Percentiles rank a stretch among this genome's conserved stretches.
These are phyloP conservation scores for Haplosporangium gracile DNA, from an alignment of 192 early-diverging fungal species.

Conservation along the genomic window DNA sequence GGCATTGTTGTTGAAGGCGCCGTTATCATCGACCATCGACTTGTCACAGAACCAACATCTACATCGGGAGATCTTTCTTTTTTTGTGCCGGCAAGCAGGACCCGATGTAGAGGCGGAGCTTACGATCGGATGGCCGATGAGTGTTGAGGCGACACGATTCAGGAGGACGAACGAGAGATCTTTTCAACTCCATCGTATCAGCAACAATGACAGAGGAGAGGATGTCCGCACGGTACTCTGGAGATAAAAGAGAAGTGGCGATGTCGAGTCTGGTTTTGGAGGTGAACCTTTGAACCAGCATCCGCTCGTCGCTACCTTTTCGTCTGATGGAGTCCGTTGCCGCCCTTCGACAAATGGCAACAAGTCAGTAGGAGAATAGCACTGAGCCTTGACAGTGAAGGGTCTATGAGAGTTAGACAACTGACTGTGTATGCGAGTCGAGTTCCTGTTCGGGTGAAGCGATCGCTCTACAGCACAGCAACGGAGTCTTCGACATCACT, in stretches of 20 bases:
- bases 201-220: not conserved
- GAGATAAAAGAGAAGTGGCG: not conserved
- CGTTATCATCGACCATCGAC: not conserved
- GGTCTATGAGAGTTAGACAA: not conserved
- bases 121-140: not conserved
- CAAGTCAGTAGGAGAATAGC: not conserved
- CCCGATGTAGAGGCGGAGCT: not conserved
- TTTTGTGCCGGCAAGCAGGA: not conserved
- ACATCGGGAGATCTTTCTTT: not conserved
- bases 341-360: not conserved
- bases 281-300: not conserved
- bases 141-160: not conserved
- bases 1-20: not conserved
- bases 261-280: not conserved
- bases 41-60: not conserved
- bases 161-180: not conserved
- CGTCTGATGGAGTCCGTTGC: not conserved
- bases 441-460: not conserved
- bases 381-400: not conserved
- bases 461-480: not conserved
- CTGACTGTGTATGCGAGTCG: not conserved
- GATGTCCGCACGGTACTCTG: not conserved
- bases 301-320: not conserved
- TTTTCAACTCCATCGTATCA: not conserved
- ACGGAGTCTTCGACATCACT: too few relatives aligned